Base-by-base conservation (phyloP, 805 yeast genomes). In the Nakazawaea molendinolei region DNA sequence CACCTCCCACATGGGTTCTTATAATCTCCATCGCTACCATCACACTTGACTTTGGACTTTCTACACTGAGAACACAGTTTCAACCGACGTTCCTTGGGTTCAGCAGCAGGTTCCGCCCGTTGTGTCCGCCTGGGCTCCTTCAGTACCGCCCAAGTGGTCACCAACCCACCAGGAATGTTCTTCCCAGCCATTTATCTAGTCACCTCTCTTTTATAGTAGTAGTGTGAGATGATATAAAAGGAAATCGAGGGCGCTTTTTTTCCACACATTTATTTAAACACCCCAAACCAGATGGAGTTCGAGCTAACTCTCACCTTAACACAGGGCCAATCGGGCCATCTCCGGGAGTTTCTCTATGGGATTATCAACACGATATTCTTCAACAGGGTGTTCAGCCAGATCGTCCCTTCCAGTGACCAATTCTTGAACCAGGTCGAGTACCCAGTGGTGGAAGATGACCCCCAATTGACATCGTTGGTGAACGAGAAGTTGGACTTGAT, bases 11-110 rank as follows among this genome's bases (percentile, higher is more conserved):
- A 79, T 2, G 79, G 78, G 10, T 17, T 35, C 70, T 47, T 35
- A 51, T 56, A 43, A n/a, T 26, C 55, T 2, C 53, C 44, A 2
- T 58, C 61, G 5, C 59, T 46, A 47, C 75, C 75, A 25, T 65
- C 66, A 46, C 87, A 79, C 52, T 69, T 76, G 19, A 79, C 77
- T 53, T 79, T 79, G 16, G 79, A 64, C 48, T 63, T 63, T 38
- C 82, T 68, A 51, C 87, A 79, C 46, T 66, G 64, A 17, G 73
- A 63, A 52, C 87, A 79, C 3, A 86, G 86, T 48, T 72, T 76
- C 24, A 55, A 54, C 31, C 67, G 44, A 37, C 52, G 58, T 5
- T 32, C 23, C n/a, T 31, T 31, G 8, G 22, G 9, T 5, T 20
- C 8, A 12, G 34, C 3, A 22, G 18, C 32, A 12, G 16, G 12